Base-by-base conservation (phyloP, 2,329 filamentous ascomycete genomes). In the Fonsecaea nubica region DNA sequence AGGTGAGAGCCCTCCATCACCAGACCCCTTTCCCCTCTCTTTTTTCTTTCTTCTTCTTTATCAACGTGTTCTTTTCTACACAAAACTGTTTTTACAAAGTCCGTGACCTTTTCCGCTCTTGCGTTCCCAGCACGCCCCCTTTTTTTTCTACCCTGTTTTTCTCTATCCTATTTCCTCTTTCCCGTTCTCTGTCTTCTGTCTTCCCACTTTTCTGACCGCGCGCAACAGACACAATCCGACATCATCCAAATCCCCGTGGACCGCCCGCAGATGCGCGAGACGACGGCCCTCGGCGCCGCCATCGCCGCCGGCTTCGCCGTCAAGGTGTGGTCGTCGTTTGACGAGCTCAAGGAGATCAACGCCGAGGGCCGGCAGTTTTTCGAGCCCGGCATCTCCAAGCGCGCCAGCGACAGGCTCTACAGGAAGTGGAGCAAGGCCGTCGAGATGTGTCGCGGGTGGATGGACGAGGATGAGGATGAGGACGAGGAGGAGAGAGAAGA, bases 291-390 rank as follows among this genome's bases (percentile, higher is more conserved):
- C 1, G 93, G 93, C 30, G 92, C 93, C 12, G 93, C 93, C 53
- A 94, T 96, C 73, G 92, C 93, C 10, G 93, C 93, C 8, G 93
- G 91, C 9, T 89, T 96, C 67, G 92, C 92, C 6, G 87, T 91
- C 21, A 89, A 86, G 53, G 87, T 94, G 50, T 97, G 92, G 92
- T 86, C 86, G 70, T 85, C 87, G 72, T 88, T 95, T 65, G 85
- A 88, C 38, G 91, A 94, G 73, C 80, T 96, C 35, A 87, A 87
- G 72, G 83, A 88, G 69, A 88, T 95, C 77, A 92, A 92, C 77
- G 87, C 85, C 66, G 84, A 85, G 59, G 90, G 89, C 59, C 85
- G 90, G 61, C 89, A 84, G 68, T 84, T 87, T 25, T 96, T 96
- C 75, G 80, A 86, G 74, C 91, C 92, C 1, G 80, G 87, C 69